Percentiles rank a stretch among this genome's conserved stretches.
Evolutionary conservation across 371 early-diverging fungal species (phyloP).

Genomic region (Coemansia sp.): DNA sequence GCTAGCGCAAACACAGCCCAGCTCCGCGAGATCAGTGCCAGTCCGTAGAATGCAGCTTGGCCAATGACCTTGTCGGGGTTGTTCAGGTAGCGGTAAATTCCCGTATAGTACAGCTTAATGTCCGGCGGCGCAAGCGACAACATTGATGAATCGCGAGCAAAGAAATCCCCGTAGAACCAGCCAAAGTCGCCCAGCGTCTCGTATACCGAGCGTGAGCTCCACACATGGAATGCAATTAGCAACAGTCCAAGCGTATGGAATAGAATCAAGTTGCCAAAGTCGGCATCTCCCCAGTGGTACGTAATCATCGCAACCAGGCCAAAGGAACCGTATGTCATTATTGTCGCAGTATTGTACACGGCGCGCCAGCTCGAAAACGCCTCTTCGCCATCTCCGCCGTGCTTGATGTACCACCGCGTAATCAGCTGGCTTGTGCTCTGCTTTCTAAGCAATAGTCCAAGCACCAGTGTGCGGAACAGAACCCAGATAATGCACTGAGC

Average conservation of each 20-base stretch:
- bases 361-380: slow-evolving; percentile 93
- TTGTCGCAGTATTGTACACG: slow-evolving; percentile 83
- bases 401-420: slow-evolving; percentile 89
- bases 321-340: slow-evolving; percentile 86
- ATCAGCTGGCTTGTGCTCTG: slow-evolving; percentile 81
- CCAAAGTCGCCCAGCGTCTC: slow-evolving; percentile 89
- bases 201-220: slow-evolving; percentile 81
- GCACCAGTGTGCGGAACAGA: slow-evolving; percentile 73
- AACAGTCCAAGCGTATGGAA: slow-evolving; percentile 63
- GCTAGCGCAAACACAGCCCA: slow-evolving; percentile 77
- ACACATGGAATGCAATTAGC: slow-evolving; percentile 78
- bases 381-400: slow-evolving; percentile 80
- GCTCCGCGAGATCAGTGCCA: slow-evolving; percentile 77
- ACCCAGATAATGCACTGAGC: slow-evolving; percentile 86
- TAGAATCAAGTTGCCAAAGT: slow-evolving; percentile 67
- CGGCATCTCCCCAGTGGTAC: slow-evolving; percentile 67
- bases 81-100: slow-evolving; percentile 83
- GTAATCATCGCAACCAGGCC: slow-evolving; percentile 69
- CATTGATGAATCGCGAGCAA: slow-evolving; percentile 44
- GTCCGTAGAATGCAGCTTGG: slow-evolving; percentile 86
- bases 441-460: slow-evolving; percentile 70
- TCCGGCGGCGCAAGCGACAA: slow-evolving; percentile 55
- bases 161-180: slow-evolving; percentile 67
- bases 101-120: slow-evolving; percentile 73
- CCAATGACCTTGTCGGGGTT: slow-evolving; percentile 90